Evolutionary conservation across 768 basidiomycete genomes (phyloP).

Genomic region (Favolaschia claudopus): DNA sequence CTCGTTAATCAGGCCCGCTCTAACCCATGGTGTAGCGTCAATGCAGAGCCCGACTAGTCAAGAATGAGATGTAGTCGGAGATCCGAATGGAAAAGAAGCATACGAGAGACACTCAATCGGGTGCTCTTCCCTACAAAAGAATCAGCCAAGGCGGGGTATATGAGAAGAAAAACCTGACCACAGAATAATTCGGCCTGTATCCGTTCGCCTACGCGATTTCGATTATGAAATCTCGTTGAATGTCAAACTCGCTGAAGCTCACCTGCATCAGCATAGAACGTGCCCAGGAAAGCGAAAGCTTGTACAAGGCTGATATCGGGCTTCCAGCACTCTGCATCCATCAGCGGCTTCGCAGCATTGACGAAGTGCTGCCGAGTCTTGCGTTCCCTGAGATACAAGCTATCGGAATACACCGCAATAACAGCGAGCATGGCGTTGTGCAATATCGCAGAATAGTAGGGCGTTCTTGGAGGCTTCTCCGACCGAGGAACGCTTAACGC

Average conservation of each 20-base stretch:
- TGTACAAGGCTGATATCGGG: constrained; percentile 32
- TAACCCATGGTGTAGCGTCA: constrained; percentile 48
- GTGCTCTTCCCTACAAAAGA: constrained; percentile 13
- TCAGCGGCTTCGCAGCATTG: constrained; percentile 15
- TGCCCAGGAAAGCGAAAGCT: constrained; percentile 28
- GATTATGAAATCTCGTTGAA: too few relatives aligned
- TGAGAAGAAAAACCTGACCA: not conserved
- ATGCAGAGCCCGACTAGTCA: constrained; percentile 48
- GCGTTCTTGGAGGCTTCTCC: constrained; percentile 34
- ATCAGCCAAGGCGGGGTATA: not conserved
- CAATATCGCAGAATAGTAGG: constrained; percentile 60
- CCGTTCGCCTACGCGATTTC: constrained; percentile 23
- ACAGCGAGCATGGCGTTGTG: constrained; percentile 55
- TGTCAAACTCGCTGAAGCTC: too few relatives aligned
- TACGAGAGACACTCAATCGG: constrained; percentile 17
- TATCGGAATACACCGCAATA: constrained; percentile 25
- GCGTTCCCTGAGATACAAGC: constrained; percentile 22
- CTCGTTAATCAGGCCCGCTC: constrained; percentile 42
- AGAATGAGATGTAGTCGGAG: not conserved
- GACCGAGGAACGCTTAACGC: constrained; percentile 36
- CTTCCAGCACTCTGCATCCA: constrained; percentile 27
- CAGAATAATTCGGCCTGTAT: constrained; percentile 28
- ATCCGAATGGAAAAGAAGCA: not conserved
- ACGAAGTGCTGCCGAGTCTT: constrained; percentile 22
- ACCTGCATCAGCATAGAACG: constrained; percentile 27